Evolutionary conservation across 805 yeast genomes (phyloP).

Genomic region (Candida suzukii): DNA sequence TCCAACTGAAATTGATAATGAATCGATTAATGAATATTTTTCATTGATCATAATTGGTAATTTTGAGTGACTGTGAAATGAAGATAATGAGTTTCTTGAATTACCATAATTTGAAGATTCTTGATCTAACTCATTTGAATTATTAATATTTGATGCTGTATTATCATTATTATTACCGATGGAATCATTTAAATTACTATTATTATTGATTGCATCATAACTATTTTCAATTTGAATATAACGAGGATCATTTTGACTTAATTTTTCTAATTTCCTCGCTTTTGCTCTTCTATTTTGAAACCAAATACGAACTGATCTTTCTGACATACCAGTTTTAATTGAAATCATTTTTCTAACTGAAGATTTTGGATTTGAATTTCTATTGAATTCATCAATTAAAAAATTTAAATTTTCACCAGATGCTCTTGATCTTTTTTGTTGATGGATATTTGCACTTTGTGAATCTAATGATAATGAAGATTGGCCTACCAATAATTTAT

Average conservation of each 20-base stretch:
- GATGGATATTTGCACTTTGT: constrained; percentile 9
- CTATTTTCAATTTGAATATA: neutral
- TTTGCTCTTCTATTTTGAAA: constrained; percentile 85
- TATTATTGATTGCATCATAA: constrained; percentile 1
- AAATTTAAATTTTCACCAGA: constrained; percentile 66
- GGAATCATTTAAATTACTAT: neutral
- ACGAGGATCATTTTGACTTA: constrained; percentile 19
- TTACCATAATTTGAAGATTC: constrained; percentile 4
- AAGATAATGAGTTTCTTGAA: constrained; percentile 10
- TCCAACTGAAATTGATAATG: constrained; percentile 65
- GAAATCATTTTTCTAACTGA: constrained; percentile 65
- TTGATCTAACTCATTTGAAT: too few relatives aligned
- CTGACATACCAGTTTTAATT: constrained; percentile 71
- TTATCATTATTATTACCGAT: too few relatives aligned
- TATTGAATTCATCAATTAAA: constrained; percentile 60
- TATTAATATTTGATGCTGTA: too few relatives aligned
- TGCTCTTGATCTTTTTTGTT: constrained; percentile 27
- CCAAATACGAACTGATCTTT: constrained; percentile 88
- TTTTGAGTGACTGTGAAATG: constrained; percentile 13
- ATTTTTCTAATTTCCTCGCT: constrained; percentile 56
- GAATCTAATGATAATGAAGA: neutral
- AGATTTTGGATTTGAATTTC: constrained; percentile 71
- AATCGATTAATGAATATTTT: constrained; percentile 61
- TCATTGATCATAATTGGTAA: constrained; percentile 54
- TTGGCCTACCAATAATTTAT: neutral